Evolutionary conservation across 495 filamentous ascomycete species (phyloP).

Genomic region (Penicillium diatomitis): DNA sequence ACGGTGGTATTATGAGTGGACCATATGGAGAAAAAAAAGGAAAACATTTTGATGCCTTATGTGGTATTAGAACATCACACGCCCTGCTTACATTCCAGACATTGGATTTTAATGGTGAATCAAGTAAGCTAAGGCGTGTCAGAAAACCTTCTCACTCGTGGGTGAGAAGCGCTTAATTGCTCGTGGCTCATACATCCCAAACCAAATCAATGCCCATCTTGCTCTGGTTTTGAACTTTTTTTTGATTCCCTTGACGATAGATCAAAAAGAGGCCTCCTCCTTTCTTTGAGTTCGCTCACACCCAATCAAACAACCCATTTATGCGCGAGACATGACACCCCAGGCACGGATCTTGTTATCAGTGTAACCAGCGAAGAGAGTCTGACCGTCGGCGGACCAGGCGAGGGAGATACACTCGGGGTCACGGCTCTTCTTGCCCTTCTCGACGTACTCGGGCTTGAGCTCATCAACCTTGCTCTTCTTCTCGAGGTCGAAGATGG

Average conservation of each 20-base stretch:
- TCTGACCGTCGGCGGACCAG: slow-evolving; percentile 97
- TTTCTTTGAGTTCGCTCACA: slow-evolving; percentile 12
- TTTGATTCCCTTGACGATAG: slow-evolving; percentile 24
- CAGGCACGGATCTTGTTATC: slow-evolving; percentile 99
- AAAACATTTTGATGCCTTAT: slow-evolving; percentile 32
- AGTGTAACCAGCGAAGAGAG: slow-evolving; percentile 98
- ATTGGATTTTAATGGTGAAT: slow-evolving; percentile 27
- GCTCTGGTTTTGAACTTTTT: slow-evolving; percentile 27
- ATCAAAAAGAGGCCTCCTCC: slow-evolving; percentile 25
- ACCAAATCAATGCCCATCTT: slow-evolving; percentile 32
- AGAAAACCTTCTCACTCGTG: slow-evolving; percentile 23
- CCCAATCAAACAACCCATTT: slow-evolving; percentile 23
- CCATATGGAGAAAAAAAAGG: slow-evolving; percentile 13
- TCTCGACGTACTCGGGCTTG: slow-evolving; percentile 93
- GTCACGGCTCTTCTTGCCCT: slow-evolving; percentile 98
- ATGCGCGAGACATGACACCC: slow-evolving; percentile 80
- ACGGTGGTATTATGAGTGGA: background rate
- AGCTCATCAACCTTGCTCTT: slow-evolving; percentile 99
- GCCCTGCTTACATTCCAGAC: slow-evolving; percentile 31
- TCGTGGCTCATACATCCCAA: slow-evolving; percentile 45
- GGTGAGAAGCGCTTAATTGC: slow-evolving; percentile 33
- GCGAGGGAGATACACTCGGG: slow-evolving; percentile 96
- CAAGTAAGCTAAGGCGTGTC: slow-evolving; percentile 31
- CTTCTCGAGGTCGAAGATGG: slow-evolving; percentile 99
- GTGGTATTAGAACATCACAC: slow-evolving; percentile 40